Conservation (phyloP, 179 eudicot genomes). For the Pouteria campechiana region DNA sequence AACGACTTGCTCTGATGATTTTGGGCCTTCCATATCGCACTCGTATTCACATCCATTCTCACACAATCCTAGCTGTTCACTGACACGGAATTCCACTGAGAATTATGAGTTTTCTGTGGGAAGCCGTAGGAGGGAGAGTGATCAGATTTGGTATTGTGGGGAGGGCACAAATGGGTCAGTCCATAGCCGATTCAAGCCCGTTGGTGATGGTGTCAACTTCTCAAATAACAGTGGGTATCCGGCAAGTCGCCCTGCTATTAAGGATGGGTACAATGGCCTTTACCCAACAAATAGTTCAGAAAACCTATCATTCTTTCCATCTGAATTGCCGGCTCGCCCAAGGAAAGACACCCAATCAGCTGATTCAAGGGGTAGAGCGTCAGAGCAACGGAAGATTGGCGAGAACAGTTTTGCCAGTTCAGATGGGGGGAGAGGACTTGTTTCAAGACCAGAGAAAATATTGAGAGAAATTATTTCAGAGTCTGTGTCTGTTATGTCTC, state of each 20-base stretch:
- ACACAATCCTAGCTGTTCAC: constrained; percentile 82
- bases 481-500: constrained; percentile 45
- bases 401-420: too few species aligned
- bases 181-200: constrained; percentile 80
- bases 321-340: constrained; percentile 71
- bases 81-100: constrained; percentile 61
- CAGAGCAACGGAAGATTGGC: constrained; percentile 26
- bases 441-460: constrained; percentile 47
- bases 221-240: constrained; percentile 41
- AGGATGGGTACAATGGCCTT: constrained; percentile 33
- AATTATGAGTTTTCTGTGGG: constrained; percentile 52
- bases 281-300: constrained; percentile 41
- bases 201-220: constrained; percentile 55
- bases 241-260: constrained; percentile 25
- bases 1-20: constrained; percentile 63
- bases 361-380: constrained; percentile 40
- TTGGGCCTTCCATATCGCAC: constrained; percentile 50
- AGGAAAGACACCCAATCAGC: constrained; percentile 30
- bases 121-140: constrained; percentile 50
- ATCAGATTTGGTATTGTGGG: constrained; percentile 71
- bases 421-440: constrained; percentile 23
- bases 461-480: constrained; percentile 46
- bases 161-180: constrained; percentile 92
- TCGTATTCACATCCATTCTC: constrained; percentile 59
- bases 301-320: constrained; percentile 51